Evolutionary conservation across 2,329 filamentous ascomycete genomes (phyloP).

Genomic region (Trichoderma aggressivum): DNA sequence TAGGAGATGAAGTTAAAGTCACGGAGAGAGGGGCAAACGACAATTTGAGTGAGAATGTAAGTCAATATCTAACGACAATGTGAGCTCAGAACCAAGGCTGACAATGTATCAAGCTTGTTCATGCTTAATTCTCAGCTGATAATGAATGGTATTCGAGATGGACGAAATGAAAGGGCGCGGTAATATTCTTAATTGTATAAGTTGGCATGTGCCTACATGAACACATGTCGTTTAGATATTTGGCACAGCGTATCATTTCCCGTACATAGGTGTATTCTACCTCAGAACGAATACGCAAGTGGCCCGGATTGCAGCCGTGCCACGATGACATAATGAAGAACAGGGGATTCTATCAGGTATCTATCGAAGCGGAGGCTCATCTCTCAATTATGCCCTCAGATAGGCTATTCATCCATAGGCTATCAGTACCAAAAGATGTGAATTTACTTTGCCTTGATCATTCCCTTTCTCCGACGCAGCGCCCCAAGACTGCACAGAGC

Average conservation of each 20-base stretch:
- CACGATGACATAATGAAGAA: background rate
- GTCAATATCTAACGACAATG: background rate
- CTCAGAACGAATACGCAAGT: background rate
- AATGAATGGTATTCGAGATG: background rate
- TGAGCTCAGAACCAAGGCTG: background rate
- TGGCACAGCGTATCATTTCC: background rate
- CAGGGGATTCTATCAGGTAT: background rate
- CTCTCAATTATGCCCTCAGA: background rate
- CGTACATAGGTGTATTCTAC: background rate
- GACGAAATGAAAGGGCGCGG: background rate
- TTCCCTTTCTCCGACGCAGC: background rate
- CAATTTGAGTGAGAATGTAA: background rate
- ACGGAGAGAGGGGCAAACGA: conserved; percentile 9
- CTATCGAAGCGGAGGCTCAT: background rate
- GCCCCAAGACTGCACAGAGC: background rate
- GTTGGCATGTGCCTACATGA: background rate
- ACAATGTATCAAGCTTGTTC: background rate
- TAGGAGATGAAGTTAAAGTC: conserved; percentile 26
- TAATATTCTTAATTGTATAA: background rate
- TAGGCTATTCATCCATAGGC: background rate
- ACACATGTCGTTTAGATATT: background rate
- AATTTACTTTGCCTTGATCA: background rate
- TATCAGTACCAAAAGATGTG: background rate
- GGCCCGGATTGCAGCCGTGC: background rate
- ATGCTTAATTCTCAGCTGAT: background rate